Base-by-base conservation (phyloP, 169 alveolate species). In the Cryptosporidium baileyi region DNA sequence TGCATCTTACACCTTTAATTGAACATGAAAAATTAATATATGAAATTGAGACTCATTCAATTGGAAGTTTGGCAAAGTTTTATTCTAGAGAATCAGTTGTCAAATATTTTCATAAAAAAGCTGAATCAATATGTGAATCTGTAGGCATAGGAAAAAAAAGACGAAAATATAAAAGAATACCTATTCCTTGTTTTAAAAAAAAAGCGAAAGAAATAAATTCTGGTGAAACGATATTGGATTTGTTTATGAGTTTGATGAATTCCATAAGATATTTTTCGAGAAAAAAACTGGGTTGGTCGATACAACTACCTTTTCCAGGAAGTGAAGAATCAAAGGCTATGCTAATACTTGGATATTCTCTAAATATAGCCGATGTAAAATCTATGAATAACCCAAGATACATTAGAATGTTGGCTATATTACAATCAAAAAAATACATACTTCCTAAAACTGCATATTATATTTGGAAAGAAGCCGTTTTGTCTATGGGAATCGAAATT, bases 291-390 rank as follows among this genome's bases (percentile, higher is more conserved):
- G 85, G 85, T n/a, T 74, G 85, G 85, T 3, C 57, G 15, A 74
- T 74, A 22, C 74, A 74, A 19, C 22, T 74, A 8, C 85, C 85
- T 15, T 54, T 74, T 34, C 85, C 85, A 5, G 85, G 67, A 32
- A 74, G 85, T 40, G 85, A 74, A 8, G 85, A 74, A 45, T 52
- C 65, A 15, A 28, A 74, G 61, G 85, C 85, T 32, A 74, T 74
- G 85, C 60, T 57, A 5, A 38, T 57, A 47, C 30, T 74, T 13
- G 85, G 85, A 0, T 74, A 74, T 74, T 74, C 85, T 17, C 54
- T 74, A 54, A 74, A 74, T 57, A 74, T 67, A 2, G 85, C 28
- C 34, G 85, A 74, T 74, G 85, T 74, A n/a, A 57, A 59, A 32
- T 74, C 85, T 17, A 36, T 57, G n/a, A 44, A 30, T 5, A 74